Evolutionary conservation across 148 eudicot genomes (phyloP).

Genomic region (Limonium bicolor): DNA sequence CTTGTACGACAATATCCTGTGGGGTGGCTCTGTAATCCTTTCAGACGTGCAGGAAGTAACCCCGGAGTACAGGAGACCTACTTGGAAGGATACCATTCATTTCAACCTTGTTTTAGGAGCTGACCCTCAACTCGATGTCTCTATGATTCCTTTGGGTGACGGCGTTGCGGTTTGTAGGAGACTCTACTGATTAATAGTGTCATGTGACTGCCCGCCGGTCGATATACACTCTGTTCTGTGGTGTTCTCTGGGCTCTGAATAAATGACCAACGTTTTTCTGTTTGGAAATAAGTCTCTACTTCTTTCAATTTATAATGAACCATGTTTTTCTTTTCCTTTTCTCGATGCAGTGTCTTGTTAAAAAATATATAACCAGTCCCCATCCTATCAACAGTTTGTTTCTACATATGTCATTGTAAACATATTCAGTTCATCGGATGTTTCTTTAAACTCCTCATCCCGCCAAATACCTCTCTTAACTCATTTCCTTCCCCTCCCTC

Average conservation of each 20-base stretch:
- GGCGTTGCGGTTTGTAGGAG: conserved; percentile 15
- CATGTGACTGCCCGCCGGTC: no score
- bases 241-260: neutral
- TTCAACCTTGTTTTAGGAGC: conserved; percentile 12
- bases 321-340: no score
- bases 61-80: neutral
- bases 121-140: conserved; percentile 10
- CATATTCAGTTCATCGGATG: neutral
- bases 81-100: conserved; percentile 5
- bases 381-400: neutral
- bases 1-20: conserved; percentile 23
- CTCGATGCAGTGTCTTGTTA: no score
- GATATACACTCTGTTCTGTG: neutral
- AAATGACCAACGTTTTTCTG: neutral
- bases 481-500: neutral
- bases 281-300: no score
- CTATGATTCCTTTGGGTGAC: conserved; percentile 9
- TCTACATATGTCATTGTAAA: neutral
- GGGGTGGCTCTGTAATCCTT: conserved; percentile 10
- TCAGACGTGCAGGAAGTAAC: neutral
- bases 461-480: neutral
- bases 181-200: neutral
- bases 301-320: no score
- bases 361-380: no score
- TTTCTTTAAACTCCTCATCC: neutral